A percentile compares a stretch with the other conserved stretches of the same genome.
Conservation (phyloP, 164 flowering plant species). For the Protea cynaroides region DNA sequence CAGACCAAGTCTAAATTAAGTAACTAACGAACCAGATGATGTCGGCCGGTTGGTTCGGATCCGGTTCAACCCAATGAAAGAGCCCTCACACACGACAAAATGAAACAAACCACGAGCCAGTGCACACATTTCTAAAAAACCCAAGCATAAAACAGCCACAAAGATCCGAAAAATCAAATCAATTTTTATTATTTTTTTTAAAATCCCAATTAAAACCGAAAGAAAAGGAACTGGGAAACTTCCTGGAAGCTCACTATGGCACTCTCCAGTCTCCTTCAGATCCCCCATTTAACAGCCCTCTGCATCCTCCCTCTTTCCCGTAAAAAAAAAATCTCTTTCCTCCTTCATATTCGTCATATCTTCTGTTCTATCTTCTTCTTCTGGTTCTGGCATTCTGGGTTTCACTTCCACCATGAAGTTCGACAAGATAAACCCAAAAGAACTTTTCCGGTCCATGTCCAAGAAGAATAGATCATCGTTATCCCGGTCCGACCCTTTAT, state of each 20-base stretch:
- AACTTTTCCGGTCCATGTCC: slow-evolving; percentile 20
- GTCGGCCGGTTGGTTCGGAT: too few species aligned
- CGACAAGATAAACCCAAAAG: slow-evolving; percentile 30
- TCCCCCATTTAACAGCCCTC: slow-evolving; percentile 32
- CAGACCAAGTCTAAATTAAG: too few species aligned
- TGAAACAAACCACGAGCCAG: too few species aligned
- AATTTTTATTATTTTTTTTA: too few species aligned
- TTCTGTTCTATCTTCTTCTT: slow-evolving; percentile 10
- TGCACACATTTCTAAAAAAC: too few species aligned
- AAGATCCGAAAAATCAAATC: too few species aligned
- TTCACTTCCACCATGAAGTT: slow-evolving; percentile 22
- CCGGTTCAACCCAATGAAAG: too few species aligned
- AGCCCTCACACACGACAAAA: too few species aligned
- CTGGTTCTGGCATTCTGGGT: slow-evolving; percentile 1
- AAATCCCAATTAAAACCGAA: too few species aligned
- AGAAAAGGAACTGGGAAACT: slow-evolving; percentile 26
- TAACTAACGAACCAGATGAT: too few species aligned
- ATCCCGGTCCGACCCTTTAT: slow-evolving; percentile 40
- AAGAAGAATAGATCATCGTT: slow-evolving; percentile 32
- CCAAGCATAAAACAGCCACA: too few species aligned
- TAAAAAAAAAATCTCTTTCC: neutral
- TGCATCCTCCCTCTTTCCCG: neutral
- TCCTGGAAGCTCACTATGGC: slow-evolving; percentile 60
- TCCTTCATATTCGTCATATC: slow-evolving; percentile 14
- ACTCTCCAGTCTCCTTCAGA: neutral